Evolutionary conservation across 345 rosid species (phyloP).

Genomic region (Ceriops decandra): DNA sequence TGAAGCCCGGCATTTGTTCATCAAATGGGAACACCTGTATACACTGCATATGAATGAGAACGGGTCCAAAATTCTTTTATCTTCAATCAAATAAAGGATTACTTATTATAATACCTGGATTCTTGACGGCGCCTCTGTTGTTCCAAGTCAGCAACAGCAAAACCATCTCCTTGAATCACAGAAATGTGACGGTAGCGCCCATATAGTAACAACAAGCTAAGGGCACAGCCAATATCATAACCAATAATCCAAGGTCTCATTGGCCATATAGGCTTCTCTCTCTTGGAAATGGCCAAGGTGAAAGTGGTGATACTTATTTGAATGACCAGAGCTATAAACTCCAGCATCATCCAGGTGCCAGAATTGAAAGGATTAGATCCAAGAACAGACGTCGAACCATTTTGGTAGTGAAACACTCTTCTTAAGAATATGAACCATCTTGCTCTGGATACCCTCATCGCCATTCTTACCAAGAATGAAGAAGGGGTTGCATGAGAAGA

Average conservation of each 20-base stretch:
- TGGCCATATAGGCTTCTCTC: conserved; percentile 89
- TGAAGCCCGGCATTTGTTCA: conserved; percentile 87
- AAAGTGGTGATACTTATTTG: conserved; percentile 61
- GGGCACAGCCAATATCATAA: conserved; percentile 75
- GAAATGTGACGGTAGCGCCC: conserved; percentile 62
- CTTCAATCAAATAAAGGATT: background rate
- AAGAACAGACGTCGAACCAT: conserved; percentile 77
- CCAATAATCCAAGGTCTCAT: conserved; percentile 84
- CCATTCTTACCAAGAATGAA: conserved; percentile 53
- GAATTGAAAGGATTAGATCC: conserved; percentile 95
- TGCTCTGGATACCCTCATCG: conserved; percentile 84
- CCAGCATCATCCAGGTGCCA: conserved; percentile 78
- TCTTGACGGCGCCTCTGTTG: conserved; percentile 76
- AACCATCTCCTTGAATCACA: conserved; percentile 43
- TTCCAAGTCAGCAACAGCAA: conserved; percentile 52
- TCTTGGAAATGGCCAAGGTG: conserved; percentile 60
- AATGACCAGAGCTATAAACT: conserved; percentile 62
- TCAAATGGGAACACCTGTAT: conserved; percentile 68
- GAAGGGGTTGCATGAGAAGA: conserved; percentile 36
- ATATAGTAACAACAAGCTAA: conserved; percentile 61
- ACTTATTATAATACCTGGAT: conserved; percentile 51
- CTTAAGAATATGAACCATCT: conserved; percentile 93
- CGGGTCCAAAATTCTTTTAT: background rate
- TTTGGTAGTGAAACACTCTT: conserved; percentile 95
- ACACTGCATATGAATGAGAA: conserved; percentile 12